Evolutionary conservation across 2,329 filamentous ascomycete species (phyloP).

Genomic region (Sporothrix mexicana): DNA sequence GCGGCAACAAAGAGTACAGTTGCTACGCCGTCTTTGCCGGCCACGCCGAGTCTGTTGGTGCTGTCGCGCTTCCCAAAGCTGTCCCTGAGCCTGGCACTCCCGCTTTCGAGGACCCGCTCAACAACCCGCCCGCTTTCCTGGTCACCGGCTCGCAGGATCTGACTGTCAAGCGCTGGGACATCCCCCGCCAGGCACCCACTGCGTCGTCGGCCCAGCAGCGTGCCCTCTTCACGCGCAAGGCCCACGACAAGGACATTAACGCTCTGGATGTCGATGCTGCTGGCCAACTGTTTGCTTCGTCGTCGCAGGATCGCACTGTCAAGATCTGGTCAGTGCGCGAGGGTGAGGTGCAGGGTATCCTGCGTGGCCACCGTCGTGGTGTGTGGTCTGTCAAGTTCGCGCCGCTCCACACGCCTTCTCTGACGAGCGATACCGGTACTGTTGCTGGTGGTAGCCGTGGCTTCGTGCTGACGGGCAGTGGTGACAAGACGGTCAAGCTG

Average conservation of each 20-base stretch:
- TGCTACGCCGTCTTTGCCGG: slow-evolving; percentile 71
- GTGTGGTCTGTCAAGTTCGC: slow-evolving; percentile 96
- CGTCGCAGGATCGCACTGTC: slow-evolving; percentile 94
- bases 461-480: slow-evolving; percentile 85
- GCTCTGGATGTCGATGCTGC: slow-evolving; percentile 81
- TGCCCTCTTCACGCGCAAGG: slow-evolving; percentile 89
- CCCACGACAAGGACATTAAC: slow-evolving; percentile 99
- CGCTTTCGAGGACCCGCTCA: slow-evolving; percentile 74
- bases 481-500: slow-evolving; percentile 93
- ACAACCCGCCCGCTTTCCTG: slow-evolving; percentile 80
- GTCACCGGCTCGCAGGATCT: slow-evolving; percentile 94
- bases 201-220: slow-evolving; percentile 52
- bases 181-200: slow-evolving; percentile 61
- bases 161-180: slow-evolving; percentile 93
- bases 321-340: slow-evolving; percentile 95
- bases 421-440: slow-evolving; percentile 73
- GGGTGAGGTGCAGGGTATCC: slow-evolving; percentile 87
- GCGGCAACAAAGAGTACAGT: slow-evolving; percentile 66
- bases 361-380: slow-evolving; percentile 90
- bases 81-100: slow-evolving; percentile 71
- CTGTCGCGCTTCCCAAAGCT: slow-evolving; percentile 79
- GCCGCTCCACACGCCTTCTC: slow-evolving; percentile 74
- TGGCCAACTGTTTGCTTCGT: slow-evolving; percentile 86
- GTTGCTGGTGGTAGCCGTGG: slow-evolving; percentile 72
- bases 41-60: slow-evolving; percentile 91